Evolutionary conservation across 106 monocot genomes (phyloP).

Genomic region (Agapanthus africanus): DNA sequence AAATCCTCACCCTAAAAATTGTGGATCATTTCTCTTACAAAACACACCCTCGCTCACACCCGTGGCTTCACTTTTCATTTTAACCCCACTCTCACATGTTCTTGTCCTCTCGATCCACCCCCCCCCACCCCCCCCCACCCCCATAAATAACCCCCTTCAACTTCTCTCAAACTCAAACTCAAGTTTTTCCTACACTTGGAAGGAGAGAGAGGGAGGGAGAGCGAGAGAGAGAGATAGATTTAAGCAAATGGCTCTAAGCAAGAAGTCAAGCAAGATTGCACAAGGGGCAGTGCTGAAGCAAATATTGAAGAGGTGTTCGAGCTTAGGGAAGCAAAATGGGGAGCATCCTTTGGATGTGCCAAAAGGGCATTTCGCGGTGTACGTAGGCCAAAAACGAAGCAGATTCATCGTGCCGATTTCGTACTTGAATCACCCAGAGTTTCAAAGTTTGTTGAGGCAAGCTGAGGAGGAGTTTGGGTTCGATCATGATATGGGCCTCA

Average conservation of each 20-base stretch:
- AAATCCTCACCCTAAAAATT: no score
- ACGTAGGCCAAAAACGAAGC: constrained; percentile 45
- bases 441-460: constrained; percentile 32
- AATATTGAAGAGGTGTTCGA: constrained; percentile 50
- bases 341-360: constrained; percentile 39
- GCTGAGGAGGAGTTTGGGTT: constrained; percentile 71
- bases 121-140: background rate
- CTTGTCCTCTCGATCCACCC: background rate
- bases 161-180: background rate
- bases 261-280: constrained; percentile 27
- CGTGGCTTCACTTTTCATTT: constrained; percentile 7
- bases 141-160: background rate
- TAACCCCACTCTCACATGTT: background rate
- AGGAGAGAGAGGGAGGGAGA: no score
- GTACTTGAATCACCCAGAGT: constrained; percentile 32
- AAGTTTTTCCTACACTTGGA: no score
- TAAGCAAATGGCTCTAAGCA: constrained; percentile 41
- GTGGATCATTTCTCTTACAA: no score
- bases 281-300: constrained; percentile 18
- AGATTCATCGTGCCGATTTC: constrained; percentile 54
- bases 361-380: constrained; percentile 50
- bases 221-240: no score
- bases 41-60: no score
- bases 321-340: constrained; percentile 20
- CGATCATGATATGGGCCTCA: constrained; percentile 53